A percentile compares a stretch with the other conserved stretches of the same genome.
These are phyloP conservation scores for Tieghemiomyces parasiticus DNA, from an alignment of 192 early-diverging fungal species.

Conservation along the genomic window DNA sequence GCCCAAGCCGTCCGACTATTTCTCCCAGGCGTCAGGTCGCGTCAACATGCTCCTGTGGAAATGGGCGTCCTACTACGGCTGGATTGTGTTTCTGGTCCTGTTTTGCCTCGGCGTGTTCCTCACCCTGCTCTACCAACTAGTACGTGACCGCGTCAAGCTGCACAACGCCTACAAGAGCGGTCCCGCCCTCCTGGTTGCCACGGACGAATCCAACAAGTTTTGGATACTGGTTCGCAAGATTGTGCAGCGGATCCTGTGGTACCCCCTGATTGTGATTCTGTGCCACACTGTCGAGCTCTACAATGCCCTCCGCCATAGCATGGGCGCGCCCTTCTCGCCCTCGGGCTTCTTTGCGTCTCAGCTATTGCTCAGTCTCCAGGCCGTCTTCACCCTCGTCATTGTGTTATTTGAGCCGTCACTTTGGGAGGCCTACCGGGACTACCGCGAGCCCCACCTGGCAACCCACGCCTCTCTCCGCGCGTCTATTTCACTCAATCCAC, in stretches of 20 bases:
- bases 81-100: conserved; percentile 6
- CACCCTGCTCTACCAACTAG: background rate
- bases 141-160: conserved; percentile 5
- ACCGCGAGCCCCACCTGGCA: background rate
- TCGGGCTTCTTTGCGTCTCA: background rate
- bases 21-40: background rate
- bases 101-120: conserved; percentile 7
- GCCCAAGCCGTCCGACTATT: background rate
- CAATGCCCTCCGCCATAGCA: background rate
- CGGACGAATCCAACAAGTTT: conserved; percentile 1
- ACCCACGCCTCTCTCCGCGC: background rate
- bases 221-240: conserved; percentile 4
- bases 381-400: conserved; percentile 2
- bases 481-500: background rate
- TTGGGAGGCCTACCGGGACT: conserved; percentile 5
- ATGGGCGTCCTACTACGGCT: conserved; percentile 8
- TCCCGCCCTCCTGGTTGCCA: conserved; percentile 1
- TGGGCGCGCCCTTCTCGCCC: background rate
- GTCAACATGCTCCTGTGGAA: conserved; percentile 9
- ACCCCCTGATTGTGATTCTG: conserved; percentile 3
- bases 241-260: conserved; percentile 8
- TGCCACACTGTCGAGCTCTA: conserved; percentile 1
- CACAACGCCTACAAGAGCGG: conserved; percentile 5
- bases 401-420: conserved; percentile 6
- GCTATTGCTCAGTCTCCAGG: conserved; percentile 5